Evolutionary conservation across 345 rosid genomes (phyloP).

Genomic region (Moringa oleifera): DNA sequence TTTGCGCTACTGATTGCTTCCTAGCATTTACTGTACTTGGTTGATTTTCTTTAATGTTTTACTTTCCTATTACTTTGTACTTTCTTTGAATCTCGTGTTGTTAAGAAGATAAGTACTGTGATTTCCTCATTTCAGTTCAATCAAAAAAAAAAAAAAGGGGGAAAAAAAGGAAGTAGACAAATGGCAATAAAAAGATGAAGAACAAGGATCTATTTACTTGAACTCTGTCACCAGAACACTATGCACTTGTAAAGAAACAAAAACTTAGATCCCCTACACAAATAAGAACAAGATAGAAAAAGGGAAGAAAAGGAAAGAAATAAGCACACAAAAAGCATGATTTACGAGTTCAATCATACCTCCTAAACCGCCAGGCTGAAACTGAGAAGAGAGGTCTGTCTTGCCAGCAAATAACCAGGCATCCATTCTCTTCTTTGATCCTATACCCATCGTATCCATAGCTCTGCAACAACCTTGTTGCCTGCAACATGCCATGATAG

Average conservation of each 20-base stretch:
- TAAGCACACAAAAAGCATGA: not conserved
- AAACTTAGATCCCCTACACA: slow-evolving; percentile 32
- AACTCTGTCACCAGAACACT: slow-evolving; percentile 14
- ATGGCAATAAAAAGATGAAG: not conserved
- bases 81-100: not conserved
- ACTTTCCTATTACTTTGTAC: not conserved
- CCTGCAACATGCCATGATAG: slow-evolving; percentile 58
- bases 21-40: not conserved
- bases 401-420: slow-evolving; percentile 59
- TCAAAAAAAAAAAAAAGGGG: too few species aligned
- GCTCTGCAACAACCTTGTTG: slow-evolving; percentile 45
- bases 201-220: slow-evolving; percentile 3
- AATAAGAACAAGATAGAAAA: not conserved
- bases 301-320: not conserved
- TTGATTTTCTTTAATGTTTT: not conserved
- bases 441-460: slow-evolving; percentile 55
- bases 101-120: not conserved
- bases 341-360: slow-evolving; percentile 25
- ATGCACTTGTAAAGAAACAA: slow-evolving; percentile 19
- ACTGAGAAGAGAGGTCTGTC: slow-evolving; percentile 53
- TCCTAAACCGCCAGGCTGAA: slow-evolving; percentile 60
- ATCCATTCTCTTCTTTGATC: slow-evolving; percentile 60
- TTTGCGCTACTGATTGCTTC: slow-evolving; percentile 13
- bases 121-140: too few species aligned
- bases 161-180: not conserved